phyloP scores from a whole-genome alignment of 306 rosid genomes.

The Amphicarpaea edgeworthii region DNA sequence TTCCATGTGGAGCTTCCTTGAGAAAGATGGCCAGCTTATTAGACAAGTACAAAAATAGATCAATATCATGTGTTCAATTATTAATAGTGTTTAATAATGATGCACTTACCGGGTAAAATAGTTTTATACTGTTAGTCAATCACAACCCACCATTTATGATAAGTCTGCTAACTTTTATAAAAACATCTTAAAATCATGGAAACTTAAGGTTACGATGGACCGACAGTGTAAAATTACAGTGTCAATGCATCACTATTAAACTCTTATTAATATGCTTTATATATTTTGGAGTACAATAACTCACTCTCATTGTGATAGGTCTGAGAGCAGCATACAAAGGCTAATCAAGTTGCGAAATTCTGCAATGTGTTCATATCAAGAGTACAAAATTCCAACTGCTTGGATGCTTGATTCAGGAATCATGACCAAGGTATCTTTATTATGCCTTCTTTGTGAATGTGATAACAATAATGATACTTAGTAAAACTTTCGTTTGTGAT shows the following conservation, averaged over 20 bases:
- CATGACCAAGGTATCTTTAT: slow-evolving; percentile 59
- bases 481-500: slow-evolving; percentile 8
- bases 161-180: too few species aligned
- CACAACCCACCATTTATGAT: too few species aligned
- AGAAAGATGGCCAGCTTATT: slow-evolving; percentile 81
- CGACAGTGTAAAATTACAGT: too few species aligned
- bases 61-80: slow-evolving; percentile 5
- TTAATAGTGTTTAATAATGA: too few species aligned
- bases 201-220: too few species aligned
- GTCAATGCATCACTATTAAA: too few species aligned
- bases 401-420: slow-evolving; percentile 97
- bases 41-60: slow-evolving; percentile 65
- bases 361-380: slow-evolving; percentile 69
- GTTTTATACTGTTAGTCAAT: too few species aligned
- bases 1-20: slow-evolving; percentile 79
- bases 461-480: neutral
- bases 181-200: too few species aligned
- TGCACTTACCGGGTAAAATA: too few species aligned
- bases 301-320: slow-evolving; percentile 56
- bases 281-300: slow-evolving; percentile 33
- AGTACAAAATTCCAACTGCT: slow-evolving; percentile 69
- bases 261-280: too few species aligned
- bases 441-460: slow-evolving; percentile 13
- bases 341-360: slow-evolving; percentile 66
- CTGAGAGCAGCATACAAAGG: slow-evolving; percentile 74